Base-by-base conservation (phyloP, 805 yeast genomes). In the Babjeviella inositovora region DNA sequence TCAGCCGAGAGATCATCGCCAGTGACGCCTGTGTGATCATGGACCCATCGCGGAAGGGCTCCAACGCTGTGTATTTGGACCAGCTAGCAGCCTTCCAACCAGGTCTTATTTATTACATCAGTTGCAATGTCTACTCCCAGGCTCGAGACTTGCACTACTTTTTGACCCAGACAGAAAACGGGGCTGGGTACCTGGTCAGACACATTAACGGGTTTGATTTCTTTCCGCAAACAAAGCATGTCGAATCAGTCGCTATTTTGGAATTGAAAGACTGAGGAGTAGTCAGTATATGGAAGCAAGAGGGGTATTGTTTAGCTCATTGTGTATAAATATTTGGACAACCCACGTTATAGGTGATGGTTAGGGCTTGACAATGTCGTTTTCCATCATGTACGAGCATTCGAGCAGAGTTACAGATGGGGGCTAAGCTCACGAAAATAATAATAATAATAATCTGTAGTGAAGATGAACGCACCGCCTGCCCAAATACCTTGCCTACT, bases 211-310 rank as follows among this genome's bases (percentile, higher is more conserved):
- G 63, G 5, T 56, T 55, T 33, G 64, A 57, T 33, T 57, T 57
- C 33, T 57, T 57, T 36, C 72, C 73, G 3, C 73, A 65, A 32
- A 64, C 73, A 1, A 64, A 62, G 30, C 72, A 65, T 32, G 70
- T 65, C 16, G 73, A 65, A 40, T 48, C 68, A 18, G 60, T 66
- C 15, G 70, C 70, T 1, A 47, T 66, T 6, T 34, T 66, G 19
- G 28, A 34, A 20, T 27, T 32, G 17, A 32, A 28, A 19, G n/a
- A n/a, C n/a, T n/a, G n/a, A n/a, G n/a, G n/a, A n/a, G n/a, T n/a
- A n/a, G n/a, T n/a, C n/a, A n/a, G n/a, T n/a, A n/a, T n/a, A n/a
- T n/a, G n/a, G n/a, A n/a, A n/a, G n/a, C n/a, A n/a, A n/a, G n/a
- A n/a, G n/a, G n/a, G n/a, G n/a, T n/a, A n/a, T n/a, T n/a, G n/a